Base-by-base conservation (phyloP, 192 early-diverging fungal genomes). In the Umbelopsis sp. region DNA sequence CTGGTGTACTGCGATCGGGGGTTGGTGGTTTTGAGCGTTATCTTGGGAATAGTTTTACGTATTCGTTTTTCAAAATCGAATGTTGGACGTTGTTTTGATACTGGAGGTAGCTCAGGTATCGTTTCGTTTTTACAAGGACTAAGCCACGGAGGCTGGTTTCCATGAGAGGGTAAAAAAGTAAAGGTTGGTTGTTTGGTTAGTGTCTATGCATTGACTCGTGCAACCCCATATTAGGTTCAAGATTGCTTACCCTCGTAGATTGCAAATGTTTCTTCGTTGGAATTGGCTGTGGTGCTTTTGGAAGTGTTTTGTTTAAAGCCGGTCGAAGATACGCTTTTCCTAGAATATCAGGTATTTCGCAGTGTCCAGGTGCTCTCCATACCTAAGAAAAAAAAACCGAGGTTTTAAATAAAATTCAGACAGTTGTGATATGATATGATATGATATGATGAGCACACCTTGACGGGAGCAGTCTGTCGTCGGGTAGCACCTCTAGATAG, bases 41-140 rank as follows among this genome's bases (percentile, higher is more conserved):
- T 73, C 43, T 76, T 76, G 10, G 72, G 77, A 45, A 78, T 43
- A 21, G 72, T 50, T 71, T 74, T 74, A 24, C 45, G 59, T 45
- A 78, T 50, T 11, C 71, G 68, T 74, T 74, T 78, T 59, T 78
- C 77, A 68, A 78, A 78, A 32, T 62, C 56, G 26, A 62, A 62
- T 62, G 56, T 32, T 34, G 56, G 56, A 17, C 31, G 26, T 34
- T 62, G 56, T 62, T 62, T 62, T 26, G 56, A 34, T 34, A 62
- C 7, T 34, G 56, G 56, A 32, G 56, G 56, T 32, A 32, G 56
- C 8, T 62, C 56, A 29, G 56, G 56, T 14, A 62, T 62, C 25
- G 56, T 62, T 62, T 62, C 56, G 31, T 62, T 29, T 62, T 62
- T 62, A n/a, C 29, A 34, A 34, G 56, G 56, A 62, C 56, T 26